A percentile compares a stretch with the other conserved stretches of the same genome.
phyloP scores from a whole-genome alignment of 1,284 basidiomycete genomes.

The Cutaneotrichosporon dermatis region DNA sequence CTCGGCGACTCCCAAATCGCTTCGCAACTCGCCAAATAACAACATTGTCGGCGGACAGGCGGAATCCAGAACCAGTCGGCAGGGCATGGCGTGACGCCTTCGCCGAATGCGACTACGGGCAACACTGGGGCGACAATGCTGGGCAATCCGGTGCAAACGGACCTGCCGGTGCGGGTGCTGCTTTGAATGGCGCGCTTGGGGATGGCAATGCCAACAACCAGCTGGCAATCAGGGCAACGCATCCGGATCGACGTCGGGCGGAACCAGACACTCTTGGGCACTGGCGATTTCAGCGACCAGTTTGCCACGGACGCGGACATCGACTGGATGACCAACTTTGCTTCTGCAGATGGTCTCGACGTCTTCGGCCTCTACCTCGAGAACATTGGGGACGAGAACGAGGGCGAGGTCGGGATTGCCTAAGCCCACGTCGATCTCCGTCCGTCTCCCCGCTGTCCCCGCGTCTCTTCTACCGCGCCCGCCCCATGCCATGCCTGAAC shows the following conservation, averaged over 20 bases:
- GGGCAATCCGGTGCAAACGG: background rate
- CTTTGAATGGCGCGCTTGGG: conserved; percentile 4
- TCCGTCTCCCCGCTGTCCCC: too few species aligned
- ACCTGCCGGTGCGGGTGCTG: background rate
- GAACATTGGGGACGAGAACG: conserved; percentile 36
- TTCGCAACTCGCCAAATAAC: conserved; percentile 38
- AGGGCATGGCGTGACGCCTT: conserved; percentile 27
- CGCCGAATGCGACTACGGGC: conserved; percentile 18
- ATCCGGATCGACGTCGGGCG: background rate
- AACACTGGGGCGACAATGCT: conserved; percentile 5
- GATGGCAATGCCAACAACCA: background rate
- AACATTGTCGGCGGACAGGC: conserved; percentile 10
- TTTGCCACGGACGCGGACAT: conserved; percentile 16
- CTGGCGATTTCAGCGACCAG: conserved; percentile 2
- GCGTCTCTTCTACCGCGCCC: too few species aligned
- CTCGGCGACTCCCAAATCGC: conserved; percentile 38
- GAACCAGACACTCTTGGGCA: conserved; percentile 6
- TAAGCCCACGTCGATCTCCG: background rate
- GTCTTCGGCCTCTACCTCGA: conserved; percentile 40
- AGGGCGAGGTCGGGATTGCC: conserved; percentile 26
- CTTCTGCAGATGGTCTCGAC: conserved; percentile 22
- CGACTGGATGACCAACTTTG: conserved; percentile 24
- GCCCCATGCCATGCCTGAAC: too few species aligned
- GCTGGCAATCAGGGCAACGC: background rate
- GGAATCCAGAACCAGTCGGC: conserved; percentile 6